Percentiles rank a stretch among this genome's conserved stretches.
Evolutionary conservation across 768 basidiomycete genomes (phyloP).

Genomic region (Amanita polypyramis): DNA sequence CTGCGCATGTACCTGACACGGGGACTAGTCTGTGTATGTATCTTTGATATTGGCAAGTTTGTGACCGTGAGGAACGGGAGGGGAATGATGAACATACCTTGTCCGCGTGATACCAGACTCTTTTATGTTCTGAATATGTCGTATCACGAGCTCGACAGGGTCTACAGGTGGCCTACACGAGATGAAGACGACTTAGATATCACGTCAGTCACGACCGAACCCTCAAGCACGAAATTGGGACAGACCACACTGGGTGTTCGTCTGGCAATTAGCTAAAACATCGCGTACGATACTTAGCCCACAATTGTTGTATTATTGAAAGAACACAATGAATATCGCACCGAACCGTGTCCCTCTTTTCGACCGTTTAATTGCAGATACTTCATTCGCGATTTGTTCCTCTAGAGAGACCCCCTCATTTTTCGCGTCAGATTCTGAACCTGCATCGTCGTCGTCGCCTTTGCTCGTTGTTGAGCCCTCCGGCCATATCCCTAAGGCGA

Average conservation of each 20-base stretch:
- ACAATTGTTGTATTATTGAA: too few species aligned
- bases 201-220: constrained; percentile 1
- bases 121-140: constrained; percentile 52
- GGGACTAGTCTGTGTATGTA: constrained; percentile 65
- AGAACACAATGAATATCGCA: constrained; percentile 17
- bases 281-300: background rate
- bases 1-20: constrained; percentile 53
- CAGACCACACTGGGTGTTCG: constrained; percentile 72
- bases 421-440: constrained; percentile 2
- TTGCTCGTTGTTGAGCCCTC: constrained; percentile 14
- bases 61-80: background rate
- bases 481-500: constrained; percentile 69
- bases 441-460: constrained; percentile 10
- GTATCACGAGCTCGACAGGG: constrained; percentile 58
- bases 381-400: constrained; percentile 59
- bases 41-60: constrained; percentile 25
- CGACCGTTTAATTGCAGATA: constrained; percentile 60
- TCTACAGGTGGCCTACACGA: constrained; percentile 72
- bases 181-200: constrained; percentile 58
- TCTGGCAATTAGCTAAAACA: constrained; percentile 57
- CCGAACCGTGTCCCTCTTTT: constrained; percentile 56
- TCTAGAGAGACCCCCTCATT: constrained; percentile 47
- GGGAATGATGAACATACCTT: constrained; percentile 28
- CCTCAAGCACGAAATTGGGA: constrained; percentile 1
- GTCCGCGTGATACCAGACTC: constrained; percentile 56